Base-by-base conservation (phyloP, 1,284 basidiomycete genomes). In the Ceratobasidium sp. region DNA sequence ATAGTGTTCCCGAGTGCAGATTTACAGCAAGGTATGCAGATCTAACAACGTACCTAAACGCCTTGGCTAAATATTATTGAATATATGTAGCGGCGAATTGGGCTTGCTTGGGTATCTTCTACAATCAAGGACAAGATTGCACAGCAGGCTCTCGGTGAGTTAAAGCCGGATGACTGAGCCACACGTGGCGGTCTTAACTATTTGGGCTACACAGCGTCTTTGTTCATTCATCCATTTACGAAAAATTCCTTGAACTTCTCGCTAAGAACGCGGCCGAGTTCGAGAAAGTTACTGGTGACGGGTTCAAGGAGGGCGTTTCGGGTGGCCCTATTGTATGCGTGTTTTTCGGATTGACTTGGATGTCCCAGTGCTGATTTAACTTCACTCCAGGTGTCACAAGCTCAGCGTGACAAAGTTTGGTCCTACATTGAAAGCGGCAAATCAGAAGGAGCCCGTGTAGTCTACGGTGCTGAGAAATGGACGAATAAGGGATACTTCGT, bases 391-490 rank as follows among this genome's bases (percentile, higher is more conserved):
- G 92, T 96, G 61, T 96, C 94, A 39, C 93, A 93, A 84, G 86
- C 85, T 33, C 97, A 99, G 85, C 95, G 94, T 82, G 95, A 98
- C 85, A 93, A 94, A 81, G 92, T 99, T 71, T 93, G 96, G 90
- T 86, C 87, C 18, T 98, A 97, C 85, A 97, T 99, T 82, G 93
- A 97, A 82, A 88, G 89, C 0, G 97, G 97, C 46, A 95, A 94
- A 85, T 84, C 90, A 80, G 92, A 95, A 83, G 97, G 97, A 23
- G 97, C 97, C 26, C 93, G 90, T 81, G 86, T 93, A 28, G 86
- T 91, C 46, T 87, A 95, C 7, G 97, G 97, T 42, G 97, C 97
- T 33, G 88, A 90, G 83, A 94, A 92, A 84, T 88, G 92, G 81
- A 76, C 86, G 0, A 89, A 89, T 3, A 92, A 92, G 83, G 94